Base-by-base conservation (phyloP, 345 rosid genomes). In the Eucalyptus tenuipes region DNA sequence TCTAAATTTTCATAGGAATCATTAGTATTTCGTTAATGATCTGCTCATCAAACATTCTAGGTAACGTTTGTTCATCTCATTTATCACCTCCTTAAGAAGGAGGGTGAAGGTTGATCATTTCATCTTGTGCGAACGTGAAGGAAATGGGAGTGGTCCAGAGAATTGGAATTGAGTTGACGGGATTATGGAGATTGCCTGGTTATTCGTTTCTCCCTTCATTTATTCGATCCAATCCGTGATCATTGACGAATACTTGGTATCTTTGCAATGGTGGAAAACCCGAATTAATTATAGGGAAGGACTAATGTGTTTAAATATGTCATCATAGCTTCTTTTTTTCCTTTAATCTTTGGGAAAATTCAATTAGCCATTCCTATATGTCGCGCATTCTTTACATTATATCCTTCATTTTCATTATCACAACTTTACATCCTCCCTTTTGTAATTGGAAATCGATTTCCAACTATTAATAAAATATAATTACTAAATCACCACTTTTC, bases 1-100 rank as follows among this genome's bases (percentile, higher is more conserved):
- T 50, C 22, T 3, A 50, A 50, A 50, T 7, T 50, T 17, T 50
- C 9, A 50, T 7, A 17, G 9, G 0, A 50, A 1, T 17, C 55
- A 2, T 17, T 0, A 7, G 22, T 49, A 49, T 49, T 49, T 49
- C 7, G 0, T 14, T 49, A 49, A 49, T 49, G 3, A 49, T 49
- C 0, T 14, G 17, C 50, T 49, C 17, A 14, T 49, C 3, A 1
- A 49, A 14, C 50, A 49, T 49, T 2, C 7, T 2, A 49, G 0
- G 7, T 49, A 49, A 17, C 17, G 0, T 49, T 49, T 49, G 0
- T 49, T 49, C 50, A 49, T 49, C 50, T 49, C 17, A 49, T 14
- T 49, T 14, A 49, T 49, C 15, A 15, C 49, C 5, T 49, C 16
- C 49, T 49, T 13, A 49, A 48, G 15, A 48, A 13, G 49, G 15